Evolutionary conservation across 2,329 filamentous ascomycete genomes (phyloP), one percentile per base, ranked within the genome.

Genomic region (Fusarium tupiense): DNA sequence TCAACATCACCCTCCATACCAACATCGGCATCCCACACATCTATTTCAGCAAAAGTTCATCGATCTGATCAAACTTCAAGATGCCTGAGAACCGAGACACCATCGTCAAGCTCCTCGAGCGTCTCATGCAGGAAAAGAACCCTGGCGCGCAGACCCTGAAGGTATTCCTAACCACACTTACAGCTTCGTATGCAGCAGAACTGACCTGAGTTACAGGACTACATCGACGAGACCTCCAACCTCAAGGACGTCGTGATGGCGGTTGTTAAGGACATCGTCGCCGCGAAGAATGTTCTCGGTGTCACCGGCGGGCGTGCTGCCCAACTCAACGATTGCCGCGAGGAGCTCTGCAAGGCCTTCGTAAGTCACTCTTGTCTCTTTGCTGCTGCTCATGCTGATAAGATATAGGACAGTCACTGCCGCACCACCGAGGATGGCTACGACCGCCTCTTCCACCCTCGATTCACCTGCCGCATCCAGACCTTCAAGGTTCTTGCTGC

Each of bases 171-270:
- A 29, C 2, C 49, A 20, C 26, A n/a, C 7, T 20, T 0, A n/a
- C 6, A 26, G 1, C 22, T 31, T 49, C 10, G 9, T 41, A 8
- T 6, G 12, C 22, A 50, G 49, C 33, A 33, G 26, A 26, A 46
- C 59, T 69, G 38, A 69, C 44, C 35, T 26, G 10, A 11, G 12
- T 26, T 16, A 35, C 7, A 74, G 72, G 71, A 65, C 17, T 74
- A 74, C 60, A 46, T 72, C 16, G 22, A 24, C 9, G 71, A 74
- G 52, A 74, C 72, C 22, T 49, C 64, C 11, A 58, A 69, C 33
- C 66, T 74, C 43, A 74, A 72, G 40, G 59, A 74, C 56, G 64
- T 52, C 14, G 63, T 74, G n/a, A 57, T 69, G 53, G 59, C 72
- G n/a, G 47, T 74, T 49, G 60, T 69, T 67, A 63, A 74, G 60